These are phyloP conservation scores for Yarrowia yakushimensis DNA, from an alignment of 805 yeast genomes.

Conservation along the genomic window DNA sequence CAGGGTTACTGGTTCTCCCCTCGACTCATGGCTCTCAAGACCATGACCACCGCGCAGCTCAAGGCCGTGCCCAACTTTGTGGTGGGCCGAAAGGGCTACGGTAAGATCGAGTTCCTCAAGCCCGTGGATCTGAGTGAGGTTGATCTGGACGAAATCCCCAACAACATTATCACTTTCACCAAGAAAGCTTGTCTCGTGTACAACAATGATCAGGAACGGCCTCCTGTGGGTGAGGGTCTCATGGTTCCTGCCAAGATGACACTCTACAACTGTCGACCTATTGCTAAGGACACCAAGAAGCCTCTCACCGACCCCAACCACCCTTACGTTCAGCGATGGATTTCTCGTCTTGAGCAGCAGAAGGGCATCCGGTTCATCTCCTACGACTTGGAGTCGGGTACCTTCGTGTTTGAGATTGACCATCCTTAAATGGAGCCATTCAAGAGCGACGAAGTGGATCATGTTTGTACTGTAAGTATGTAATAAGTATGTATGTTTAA, in stretches of 20 bases:
- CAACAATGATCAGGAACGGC: slow-evolving; percentile 61
- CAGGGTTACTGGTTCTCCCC: slow-evolving; percentile 91
- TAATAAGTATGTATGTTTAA: neutral
- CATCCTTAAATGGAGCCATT: slow-evolving; percentile 4
- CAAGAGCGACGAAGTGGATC: neutral
- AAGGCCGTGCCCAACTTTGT: slow-evolving; percentile 60
- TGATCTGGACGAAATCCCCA: slow-evolving; percentile 55
- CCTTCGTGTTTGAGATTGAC: slow-evolving; percentile 40
- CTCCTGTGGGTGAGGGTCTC: slow-evolving; percentile 75
- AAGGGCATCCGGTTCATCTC: slow-evolving; percentile 62
- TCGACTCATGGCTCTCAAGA: slow-evolving; percentile 56
- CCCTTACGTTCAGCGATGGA: slow-evolving; percentile 64
- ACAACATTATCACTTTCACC: slow-evolving; percentile 59
- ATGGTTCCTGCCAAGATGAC: slow-evolving; percentile 73
- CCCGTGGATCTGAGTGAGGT: slow-evolving; percentile 79
- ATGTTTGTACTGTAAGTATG: too few relatives aligned
- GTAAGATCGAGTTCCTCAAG: slow-evolving; percentile 67
- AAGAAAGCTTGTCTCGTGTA: slow-evolving; percentile 63
- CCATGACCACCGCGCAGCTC: slow-evolving; percentile 59
- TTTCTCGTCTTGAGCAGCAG: slow-evolving; percentile 58
- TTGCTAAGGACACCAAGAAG: slow-evolving; percentile 63
- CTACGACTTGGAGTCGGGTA: slow-evolving; percentile 66
- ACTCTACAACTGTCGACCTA: slow-evolving; percentile 76
- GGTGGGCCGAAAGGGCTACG: slow-evolving; percentile 77
- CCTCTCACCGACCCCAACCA: slow-evolving; percentile 76